phyloP scores from a whole-genome alignment of 2,329 filamentous ascomycete genomes.

The Trichocomaceae sp. region DNA sequence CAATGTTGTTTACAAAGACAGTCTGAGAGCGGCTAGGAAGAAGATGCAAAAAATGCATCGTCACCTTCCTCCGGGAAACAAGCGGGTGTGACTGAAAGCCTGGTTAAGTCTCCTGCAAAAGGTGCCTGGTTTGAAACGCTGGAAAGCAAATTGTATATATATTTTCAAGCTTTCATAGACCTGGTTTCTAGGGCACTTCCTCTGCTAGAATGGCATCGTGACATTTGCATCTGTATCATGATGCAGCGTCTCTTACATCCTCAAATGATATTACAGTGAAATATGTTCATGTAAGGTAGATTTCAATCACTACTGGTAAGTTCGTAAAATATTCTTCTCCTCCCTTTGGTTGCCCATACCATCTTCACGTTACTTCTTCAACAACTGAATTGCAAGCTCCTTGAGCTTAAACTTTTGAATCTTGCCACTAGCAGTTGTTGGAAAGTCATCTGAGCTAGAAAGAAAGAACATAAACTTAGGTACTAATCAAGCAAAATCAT shows the following conservation, averaged over 20 bases:
- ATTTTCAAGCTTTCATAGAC: not conserved
- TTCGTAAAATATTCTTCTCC: not conserved
- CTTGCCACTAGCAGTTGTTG: slow-evolving; percentile 94
- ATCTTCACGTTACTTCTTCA: slow-evolving; percentile 23
- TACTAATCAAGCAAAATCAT: slow-evolving; percentile 39
- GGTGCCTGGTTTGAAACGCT: not conserved
- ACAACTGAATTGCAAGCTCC: slow-evolving; percentile 53
- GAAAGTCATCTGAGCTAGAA: slow-evolving; percentile 55
- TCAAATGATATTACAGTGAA: not conserved
- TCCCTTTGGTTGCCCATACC: no score
- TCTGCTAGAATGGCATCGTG: slow-evolving; percentile 1
- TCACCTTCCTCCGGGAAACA: slow-evolving; percentile 27
- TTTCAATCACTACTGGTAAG: not conserved
- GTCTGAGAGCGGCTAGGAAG: slow-evolving; percentile 20
- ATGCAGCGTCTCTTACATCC: slow-evolving; percentile 1
- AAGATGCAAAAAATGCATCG: slow-evolving; percentile 27
- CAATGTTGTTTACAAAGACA: slow-evolving; percentile 22
- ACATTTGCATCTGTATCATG: slow-evolving; percentile 6
- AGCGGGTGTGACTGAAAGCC: slow-evolving; percentile 9
- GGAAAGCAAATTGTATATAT: not conserved
- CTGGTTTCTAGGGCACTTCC: not conserved
- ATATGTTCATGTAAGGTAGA: slow-evolving; percentile 15
- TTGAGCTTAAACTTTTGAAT: slow-evolving; percentile 88
- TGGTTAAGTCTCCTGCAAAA: not conserved
- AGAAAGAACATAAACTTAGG: slow-evolving; percentile 89